phyloP scores from a whole-genome alignment of 2,329 filamentous ascomycete species.

The Cordyceps cicadae region DNA sequence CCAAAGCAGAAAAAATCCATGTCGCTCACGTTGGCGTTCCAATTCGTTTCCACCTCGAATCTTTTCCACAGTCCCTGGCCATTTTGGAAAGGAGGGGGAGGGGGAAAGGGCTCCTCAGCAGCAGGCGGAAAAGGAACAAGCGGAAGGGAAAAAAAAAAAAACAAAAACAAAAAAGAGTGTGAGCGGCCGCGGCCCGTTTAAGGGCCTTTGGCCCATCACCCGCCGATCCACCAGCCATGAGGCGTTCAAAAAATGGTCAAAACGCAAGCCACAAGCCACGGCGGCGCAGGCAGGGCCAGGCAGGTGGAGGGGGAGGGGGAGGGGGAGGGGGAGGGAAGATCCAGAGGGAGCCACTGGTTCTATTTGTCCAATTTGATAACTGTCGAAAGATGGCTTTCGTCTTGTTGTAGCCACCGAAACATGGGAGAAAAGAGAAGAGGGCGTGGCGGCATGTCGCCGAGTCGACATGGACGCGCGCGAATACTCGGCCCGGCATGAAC shows the following conservation, averaged over 20 bases:
- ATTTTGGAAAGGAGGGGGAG: not conserved
- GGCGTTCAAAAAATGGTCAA: not conserved
- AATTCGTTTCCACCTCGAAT: not conserved
- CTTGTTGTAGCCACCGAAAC: not conserved
- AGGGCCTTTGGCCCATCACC: not conserved
- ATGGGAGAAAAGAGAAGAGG: too few species aligned
- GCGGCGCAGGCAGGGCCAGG: not conserved
- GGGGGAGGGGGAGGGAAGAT: too few species aligned
- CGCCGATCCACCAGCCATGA: slow-evolving; percentile 7
- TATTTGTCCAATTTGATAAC: not conserved
- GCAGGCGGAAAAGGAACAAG: not conserved
- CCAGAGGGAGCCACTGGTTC: too few species aligned
- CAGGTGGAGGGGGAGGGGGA: too few species aligned
- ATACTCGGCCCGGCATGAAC: not conserved
- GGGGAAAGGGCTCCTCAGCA: not conserved
- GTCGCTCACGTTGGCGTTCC: not conserved
- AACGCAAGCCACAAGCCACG: not conserved
- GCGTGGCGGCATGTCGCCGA: not conserved
- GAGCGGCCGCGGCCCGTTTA: not conserved
- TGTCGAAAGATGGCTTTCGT: not conserved
- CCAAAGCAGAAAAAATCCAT: not conserved
- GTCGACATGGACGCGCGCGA: not conserved
- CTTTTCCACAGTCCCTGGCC: too few species aligned
- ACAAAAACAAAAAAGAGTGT: not conserved
- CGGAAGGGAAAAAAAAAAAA: not conserved